These are phyloP conservation scores for Elaeagnus macrophylla DNA, from an alignment of 306 rosid species.

Conservation along the genomic window DNA sequence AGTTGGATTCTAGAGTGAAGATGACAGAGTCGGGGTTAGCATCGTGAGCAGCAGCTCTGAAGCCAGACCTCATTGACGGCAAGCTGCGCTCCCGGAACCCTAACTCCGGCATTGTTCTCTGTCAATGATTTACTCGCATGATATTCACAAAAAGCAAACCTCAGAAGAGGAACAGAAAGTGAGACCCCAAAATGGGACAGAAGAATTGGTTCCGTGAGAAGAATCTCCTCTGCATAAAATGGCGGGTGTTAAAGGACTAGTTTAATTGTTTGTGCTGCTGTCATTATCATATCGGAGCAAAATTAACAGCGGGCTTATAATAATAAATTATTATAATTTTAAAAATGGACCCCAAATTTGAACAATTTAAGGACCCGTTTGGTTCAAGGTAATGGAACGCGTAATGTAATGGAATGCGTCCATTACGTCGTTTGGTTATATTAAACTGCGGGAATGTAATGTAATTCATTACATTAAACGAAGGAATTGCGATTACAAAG, in stretches of 20 bases:
- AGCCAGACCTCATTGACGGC: slow-evolving; percentile 29
- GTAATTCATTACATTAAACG: no score
- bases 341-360: no score
- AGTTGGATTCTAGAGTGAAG: slow-evolving; percentile 74
- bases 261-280: neutral
- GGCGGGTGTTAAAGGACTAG: slow-evolving; percentile 29
- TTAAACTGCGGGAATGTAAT: no score
- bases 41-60: slow-evolving; percentile 36
- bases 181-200: neutral
- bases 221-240: slow-evolving; percentile 13
- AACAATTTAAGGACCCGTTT: no score
- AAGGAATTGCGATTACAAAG: no score
- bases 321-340: no score
- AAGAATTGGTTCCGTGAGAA: slow-evolving; percentile 10
- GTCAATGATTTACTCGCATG: neutral
- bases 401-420: no score
- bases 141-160: neutral
- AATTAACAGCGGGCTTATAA: no score
- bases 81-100: slow-evolving; percentile 51
- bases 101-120: slow-evolving; percentile 57
- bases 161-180: neutral
- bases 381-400: no score
- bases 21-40: slow-evolving; percentile 88
- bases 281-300: slow-evolving; percentile 5
- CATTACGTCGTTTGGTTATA: no score